Conservation (phyloP, 805 yeast genomes). For the Kockiozyma suomiensis region DNA sequence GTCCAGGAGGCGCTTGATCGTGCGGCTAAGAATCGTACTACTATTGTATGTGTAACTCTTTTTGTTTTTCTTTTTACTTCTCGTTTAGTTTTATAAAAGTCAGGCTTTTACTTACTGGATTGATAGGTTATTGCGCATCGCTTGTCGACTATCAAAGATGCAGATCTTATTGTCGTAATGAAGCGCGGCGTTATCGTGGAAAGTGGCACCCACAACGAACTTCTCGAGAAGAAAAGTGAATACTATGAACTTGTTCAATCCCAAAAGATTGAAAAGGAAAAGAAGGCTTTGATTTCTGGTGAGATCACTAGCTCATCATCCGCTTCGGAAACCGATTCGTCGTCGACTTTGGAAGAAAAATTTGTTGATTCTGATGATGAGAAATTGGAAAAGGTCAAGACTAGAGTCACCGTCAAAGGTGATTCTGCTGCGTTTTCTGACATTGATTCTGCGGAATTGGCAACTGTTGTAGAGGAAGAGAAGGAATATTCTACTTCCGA, state of each 20-base stretch:
- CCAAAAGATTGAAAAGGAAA: constrained; percentile 42
- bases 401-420: constrained; percentile 21
- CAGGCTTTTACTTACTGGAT: constrained; percentile 43
- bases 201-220: constrained; percentile 48
- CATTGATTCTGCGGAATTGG: background rate
- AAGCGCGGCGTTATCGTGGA: constrained; percentile 54
- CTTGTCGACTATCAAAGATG: constrained; percentile 76
- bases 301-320: background rate
- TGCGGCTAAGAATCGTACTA: constrained; percentile 49
- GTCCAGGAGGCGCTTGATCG: constrained; percentile 55
- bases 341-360: constrained; percentile 15
- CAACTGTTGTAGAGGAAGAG: background rate
- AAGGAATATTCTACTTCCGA: constrained; percentile 20
- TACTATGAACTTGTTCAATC: constrained; percentile 45
- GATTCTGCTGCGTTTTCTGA: constrained; percentile 7
- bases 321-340: constrained; percentile 13
- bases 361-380: constrained; percentile 15
- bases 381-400: constrained; percentile 21
- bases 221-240: constrained; percentile 41
- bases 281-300: background rate
- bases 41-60: constrained; percentile 72
- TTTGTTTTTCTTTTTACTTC: constrained; percentile 47
- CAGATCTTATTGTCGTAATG: constrained; percentile 58
- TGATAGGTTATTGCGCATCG: constrained; percentile 79
- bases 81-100: too few species aligned